Evolutionary conservation across 331 rosid species (phyloP), one percentile per base, ranked within the genome.

Genomic region (Erythrophleum ivorense): DNA sequence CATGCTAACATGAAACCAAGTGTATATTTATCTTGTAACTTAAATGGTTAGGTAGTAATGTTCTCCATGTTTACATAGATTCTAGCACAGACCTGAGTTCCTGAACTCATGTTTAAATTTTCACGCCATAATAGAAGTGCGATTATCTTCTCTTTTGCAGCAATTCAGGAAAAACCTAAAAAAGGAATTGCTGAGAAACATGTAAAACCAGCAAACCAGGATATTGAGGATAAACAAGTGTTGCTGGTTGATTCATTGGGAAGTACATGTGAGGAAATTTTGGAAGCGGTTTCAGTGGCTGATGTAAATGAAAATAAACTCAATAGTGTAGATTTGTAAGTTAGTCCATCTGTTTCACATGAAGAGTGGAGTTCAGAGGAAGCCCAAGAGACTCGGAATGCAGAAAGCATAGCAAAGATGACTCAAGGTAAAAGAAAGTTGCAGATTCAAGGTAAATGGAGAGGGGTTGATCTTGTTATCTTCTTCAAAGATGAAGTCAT

Each of bases 401-500:
- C 54, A 77, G 91, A 79, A 86, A 77, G 45, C 73, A 91, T 84
- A 82, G 78, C 78, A 54, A 90, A 81, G 67, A 84, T 70, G 80
- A 80, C 81, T 66, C 84, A 85, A 71, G 93, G 87, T 59, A 93
- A 91, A 88, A 87, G 98, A 84, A 91, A 89, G 87, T 70, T 86
- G 74, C 97, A 91, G 78, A 73, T 50, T 60, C 98, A 90, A 76
- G 95, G 97, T 59, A 90, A 82, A 81, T 95, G 98, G 98, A 95
- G 78, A 89, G 98, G 98, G 2, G 87, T 93, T 77, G 98, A 95
- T 58, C 98, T 98, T 75, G 98, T 95, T 16, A 85, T 95, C 70
- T 89, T 93, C 86, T 91, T 95, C 77, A 90, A 88, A 81, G 97
- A 95, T 84, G 97, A 95, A 85, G 80, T 78, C 52, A 71, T 91